These are phyloP conservation scores for Aspergillus brasiliensis DNA, from an alignment of 2,329 filamentous ascomycete genomes.

Conservation along the genomic window DNA sequence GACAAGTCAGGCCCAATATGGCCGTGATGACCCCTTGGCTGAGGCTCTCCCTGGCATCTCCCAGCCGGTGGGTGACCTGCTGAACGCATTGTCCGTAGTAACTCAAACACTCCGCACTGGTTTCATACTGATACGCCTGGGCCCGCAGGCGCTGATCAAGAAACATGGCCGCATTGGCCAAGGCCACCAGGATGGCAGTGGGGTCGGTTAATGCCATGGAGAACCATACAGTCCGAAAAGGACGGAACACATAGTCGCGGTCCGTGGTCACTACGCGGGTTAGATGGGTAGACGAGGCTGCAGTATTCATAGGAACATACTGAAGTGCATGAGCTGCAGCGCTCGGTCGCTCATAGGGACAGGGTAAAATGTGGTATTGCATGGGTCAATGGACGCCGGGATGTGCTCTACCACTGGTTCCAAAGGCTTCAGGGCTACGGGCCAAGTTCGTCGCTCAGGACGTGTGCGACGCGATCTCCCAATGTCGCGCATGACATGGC, in stretches of 20 bases:
- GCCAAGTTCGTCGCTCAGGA: not conserved
- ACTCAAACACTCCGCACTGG: conserved; percentile 21
- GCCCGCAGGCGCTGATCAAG: conserved; percentile 21
- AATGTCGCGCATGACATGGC: conserved; percentile 4
- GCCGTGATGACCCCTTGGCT: conserved; percentile 14
- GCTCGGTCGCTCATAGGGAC: not conserved
- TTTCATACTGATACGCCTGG: conserved; percentile 22
- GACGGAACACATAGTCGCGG: conserved; percentile 26
- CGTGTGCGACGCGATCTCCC: conserved; percentile 2
- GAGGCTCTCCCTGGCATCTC: conserved; percentile 14
- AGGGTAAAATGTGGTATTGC: not conserved
- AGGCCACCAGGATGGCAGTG: conserved; percentile 25
- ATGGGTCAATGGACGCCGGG: not conserved
- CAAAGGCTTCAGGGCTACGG: not conserved
- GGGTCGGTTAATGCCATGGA: conserved; percentile 25
- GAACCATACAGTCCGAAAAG: conserved; percentile 31
- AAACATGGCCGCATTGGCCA: conserved; percentile 31
- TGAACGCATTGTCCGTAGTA: conserved; percentile 25
- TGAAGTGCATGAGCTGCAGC: conserved; percentile 6
- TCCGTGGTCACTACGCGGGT: not conserved
- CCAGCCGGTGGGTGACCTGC: conserved; percentile 22
- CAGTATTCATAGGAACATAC: not conserved
- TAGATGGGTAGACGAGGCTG: not conserved
- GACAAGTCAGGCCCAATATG: conserved; percentile 1
- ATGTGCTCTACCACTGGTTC: not conserved